A percentile compares a stretch with the other conserved stretches of the same genome.
Evolutionary conservation across 495 filamentous ascomycete genomes (phyloP).

Genomic region (Xylaria bambusicola): DNA sequence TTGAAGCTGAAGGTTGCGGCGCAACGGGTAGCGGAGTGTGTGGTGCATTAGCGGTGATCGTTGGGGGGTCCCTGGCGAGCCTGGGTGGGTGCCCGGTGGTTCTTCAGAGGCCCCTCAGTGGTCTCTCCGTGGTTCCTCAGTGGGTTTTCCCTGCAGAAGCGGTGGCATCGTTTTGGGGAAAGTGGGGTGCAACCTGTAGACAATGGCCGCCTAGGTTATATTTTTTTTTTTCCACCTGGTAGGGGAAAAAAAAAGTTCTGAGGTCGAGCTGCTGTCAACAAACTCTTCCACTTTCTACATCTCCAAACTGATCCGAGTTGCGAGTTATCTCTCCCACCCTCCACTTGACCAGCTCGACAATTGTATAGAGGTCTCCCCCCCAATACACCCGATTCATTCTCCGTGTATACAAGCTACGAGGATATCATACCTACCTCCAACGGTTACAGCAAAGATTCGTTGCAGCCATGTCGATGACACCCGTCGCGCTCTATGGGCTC

Average conservation of each 20-base stretch:
- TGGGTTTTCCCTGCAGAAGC: conserved; percentile 10
- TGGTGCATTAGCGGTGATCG: conserved; percentile 15
- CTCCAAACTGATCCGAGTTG: conserved; percentile 5
- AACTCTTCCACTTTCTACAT: neutral
- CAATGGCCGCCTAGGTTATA: conserved; percentile 20
- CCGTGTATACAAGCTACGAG: too few species aligned
- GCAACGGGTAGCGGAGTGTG: conserved; percentile 12
- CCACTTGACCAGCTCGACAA: neutral
- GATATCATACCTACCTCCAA: too few species aligned
- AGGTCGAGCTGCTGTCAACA: conserved; percentile 30
- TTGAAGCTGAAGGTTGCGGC: conserved; percentile 9
- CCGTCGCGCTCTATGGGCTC: conserved; percentile 87
- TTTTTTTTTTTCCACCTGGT: conserved; percentile 28
- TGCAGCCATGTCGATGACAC: conserved; percentile 50
- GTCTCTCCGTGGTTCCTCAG: too few species aligned
- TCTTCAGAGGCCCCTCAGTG: too few species aligned
- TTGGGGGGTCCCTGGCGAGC: neutral
- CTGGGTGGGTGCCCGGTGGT: too few species aligned
- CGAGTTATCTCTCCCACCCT: neutral
- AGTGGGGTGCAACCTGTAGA: conserved; percentile 15
- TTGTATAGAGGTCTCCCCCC: neutral
- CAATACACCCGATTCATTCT: neutral
- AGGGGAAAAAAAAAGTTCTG: conserved; percentile 25
- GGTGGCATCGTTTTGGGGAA: conserved; percentile 20
- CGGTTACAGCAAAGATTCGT: too few species aligned